phyloP scores from a whole-genome alignment of 495 filamentous ascomycete genomes.

The Penicillium waksmanii region DNA sequence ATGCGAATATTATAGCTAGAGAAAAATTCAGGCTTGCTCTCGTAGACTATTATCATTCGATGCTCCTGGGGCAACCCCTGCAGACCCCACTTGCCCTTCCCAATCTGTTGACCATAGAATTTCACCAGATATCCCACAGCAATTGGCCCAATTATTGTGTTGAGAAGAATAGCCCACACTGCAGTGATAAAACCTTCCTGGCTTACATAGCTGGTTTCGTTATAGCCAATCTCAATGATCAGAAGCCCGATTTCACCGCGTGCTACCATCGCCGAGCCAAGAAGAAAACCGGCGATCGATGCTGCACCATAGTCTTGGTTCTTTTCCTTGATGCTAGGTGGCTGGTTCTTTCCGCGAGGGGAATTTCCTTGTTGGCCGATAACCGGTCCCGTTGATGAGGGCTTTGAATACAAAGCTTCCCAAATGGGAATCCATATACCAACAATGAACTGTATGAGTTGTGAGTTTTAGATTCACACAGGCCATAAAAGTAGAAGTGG shows the following conservation, averaged over 20 bases:
- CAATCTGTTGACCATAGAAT: conserved; percentile 26
- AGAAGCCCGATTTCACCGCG: conserved; percentile 79
- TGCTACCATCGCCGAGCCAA: conserved; percentile 66
- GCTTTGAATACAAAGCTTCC: conserved; percentile 7
- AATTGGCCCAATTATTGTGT: conserved; percentile 71
- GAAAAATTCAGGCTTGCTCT: too few relatives aligned
- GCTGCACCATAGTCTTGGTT: conserved; percentile 1
- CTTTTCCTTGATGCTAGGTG: background rate
- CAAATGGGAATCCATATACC: conserved; percentile 35
- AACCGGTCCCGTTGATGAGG: background rate
- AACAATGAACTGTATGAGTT: conserved; percentile 29
- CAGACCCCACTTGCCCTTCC: conserved; percentile 33
- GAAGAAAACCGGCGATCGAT: conserved; percentile 56
- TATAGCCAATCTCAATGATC: conserved; percentile 67
- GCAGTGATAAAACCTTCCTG: conserved; percentile 61
- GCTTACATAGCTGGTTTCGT: conserved; percentile 35
- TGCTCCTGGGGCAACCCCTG: conserved; percentile 10
- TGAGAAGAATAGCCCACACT: conserved; percentile 74
- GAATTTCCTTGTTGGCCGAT: background rate
- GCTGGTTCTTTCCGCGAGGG: background rate
- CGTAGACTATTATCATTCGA: background rate
- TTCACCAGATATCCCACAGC: conserved; percentile 63
- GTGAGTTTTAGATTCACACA: background rate
- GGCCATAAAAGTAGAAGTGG: background rate
- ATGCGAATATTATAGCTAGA: too few relatives aligned